Base-by-base conservation (phyloP, 495 filamentous ascomycete genomes). In the Collariella sp. region DNA sequence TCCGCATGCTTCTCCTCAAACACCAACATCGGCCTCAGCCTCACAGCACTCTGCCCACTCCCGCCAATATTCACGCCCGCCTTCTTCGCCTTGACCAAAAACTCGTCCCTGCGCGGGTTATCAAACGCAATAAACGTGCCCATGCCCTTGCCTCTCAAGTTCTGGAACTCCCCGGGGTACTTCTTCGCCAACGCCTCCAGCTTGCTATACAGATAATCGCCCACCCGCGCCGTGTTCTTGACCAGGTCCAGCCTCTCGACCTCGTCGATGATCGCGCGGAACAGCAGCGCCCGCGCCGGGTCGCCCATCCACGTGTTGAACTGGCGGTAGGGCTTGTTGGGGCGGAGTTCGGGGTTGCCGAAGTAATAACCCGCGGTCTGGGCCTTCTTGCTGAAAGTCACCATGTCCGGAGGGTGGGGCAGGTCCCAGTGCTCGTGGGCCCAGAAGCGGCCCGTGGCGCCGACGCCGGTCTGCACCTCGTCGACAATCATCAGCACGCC, bases 291-390 rank as follows among this genome's bases (percentile, higher is more conserved):
- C 45, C 89, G 83, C 10, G 87, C 83, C 26, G 93, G 93, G 73
- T 98, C 93, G 67, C 93, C 93, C 91, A 98, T 96, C 93, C 93
- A 98, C 54, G 94, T 98, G 75, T 98, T 98, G 76, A 97, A 98
- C 73, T 98, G 93, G 46, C 93, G 83, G 79, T 96, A 97, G n/a
- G 93, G 89, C 79, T 91, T 91, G 76, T 96, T 96, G 45, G 93
- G 93, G n/a, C 91, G 79, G 54, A 98, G 79, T 43, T 85, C 80
- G 16, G 82, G 80, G 76, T 95, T 87, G 26, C 89, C 88, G 66
- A 80, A 98, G 77, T 95, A 98, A 80, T 94, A 98, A 31, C 93
- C 93, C 29, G 93, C 93, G 7, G 94, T 91, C 76, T 98, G 93
- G 19, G 93, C 94, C 78, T 98, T 98, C 83, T 98, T 98, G 65